These are phyloP conservation scores for Albophoma yamanashiensis DNA, from an alignment of 2,329 filamentous ascomycete species.

Conservation along the genomic window DNA sequence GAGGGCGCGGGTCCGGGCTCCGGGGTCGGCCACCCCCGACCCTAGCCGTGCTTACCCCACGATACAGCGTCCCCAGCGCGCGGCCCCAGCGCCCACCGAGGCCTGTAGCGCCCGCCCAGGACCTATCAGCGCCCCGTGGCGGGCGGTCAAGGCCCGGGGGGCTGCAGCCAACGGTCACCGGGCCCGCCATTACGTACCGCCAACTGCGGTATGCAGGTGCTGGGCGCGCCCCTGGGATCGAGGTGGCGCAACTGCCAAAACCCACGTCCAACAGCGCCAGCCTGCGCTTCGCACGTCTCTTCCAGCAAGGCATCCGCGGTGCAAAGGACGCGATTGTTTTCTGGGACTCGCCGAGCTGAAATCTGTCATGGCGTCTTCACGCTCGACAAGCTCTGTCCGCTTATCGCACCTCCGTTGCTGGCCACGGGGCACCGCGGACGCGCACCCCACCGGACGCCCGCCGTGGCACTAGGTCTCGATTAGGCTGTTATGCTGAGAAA, in stretches of 20 bases:
- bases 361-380: background rate
- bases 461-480: background rate
- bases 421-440: background rate
- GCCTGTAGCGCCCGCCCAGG: background rate
- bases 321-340: background rate
- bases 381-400: background rate
- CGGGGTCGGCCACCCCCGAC: slow-evolving; percentile 5
- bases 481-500: background rate
- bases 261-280: background rate
- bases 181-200: background rate
- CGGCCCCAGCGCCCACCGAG: background rate
- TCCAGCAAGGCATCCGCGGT: background rate
- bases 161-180: background rate
- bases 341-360: background rate
- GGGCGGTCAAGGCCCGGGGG: background rate
- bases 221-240: background rate
- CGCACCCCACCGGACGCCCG: background rate
- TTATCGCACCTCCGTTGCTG: background rate
- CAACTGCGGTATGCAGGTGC: too few species aligned
- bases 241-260: background rate
- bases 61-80: background rate
- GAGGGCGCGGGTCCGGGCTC: background rate
- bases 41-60: slow-evolving; percentile 4
- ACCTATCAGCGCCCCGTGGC: background rate
- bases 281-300: background rate